Evolutionary conservation across 1,284 basidiomycete genomes (phyloP).

Genomic region (Acaromyces ingoldii): DNA sequence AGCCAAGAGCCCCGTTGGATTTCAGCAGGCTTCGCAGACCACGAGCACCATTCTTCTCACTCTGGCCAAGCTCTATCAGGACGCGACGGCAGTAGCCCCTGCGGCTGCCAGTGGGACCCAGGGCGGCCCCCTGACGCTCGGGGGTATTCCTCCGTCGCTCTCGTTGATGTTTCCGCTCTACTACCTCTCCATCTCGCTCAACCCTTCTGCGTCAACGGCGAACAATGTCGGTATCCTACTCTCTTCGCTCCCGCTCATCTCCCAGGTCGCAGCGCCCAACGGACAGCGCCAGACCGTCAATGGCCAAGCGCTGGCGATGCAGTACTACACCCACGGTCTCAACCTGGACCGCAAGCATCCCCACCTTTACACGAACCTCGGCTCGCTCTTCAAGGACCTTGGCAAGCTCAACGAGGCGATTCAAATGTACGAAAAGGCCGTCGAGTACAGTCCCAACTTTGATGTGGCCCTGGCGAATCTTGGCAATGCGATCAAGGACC

Average conservation of each 20-base stretch:
- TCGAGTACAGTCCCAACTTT: constrained; percentile 59
- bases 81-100: constrained; percentile 38
- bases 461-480: constrained; percentile 63
- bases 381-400: constrained; percentile 62
- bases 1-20: background rate
- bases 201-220: constrained; percentile 59
- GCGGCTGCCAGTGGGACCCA: constrained; percentile 7
- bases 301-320: constrained; percentile 55
- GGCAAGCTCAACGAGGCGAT: constrained; percentile 59
- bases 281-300: constrained; percentile 48
- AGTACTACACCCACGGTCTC: constrained; percentile 60
- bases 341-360: constrained; percentile 60
- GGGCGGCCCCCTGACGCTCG: constrained; percentile 27
- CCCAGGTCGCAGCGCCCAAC: constrained; percentile 34
- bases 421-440: constrained; percentile 58
- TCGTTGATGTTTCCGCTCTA: constrained; percentile 59
- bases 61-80: constrained; percentile 60
- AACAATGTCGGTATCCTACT: constrained; percentile 64
- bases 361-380: constrained; percentile 62
- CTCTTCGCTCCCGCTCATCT: constrained; percentile 54
- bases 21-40: constrained; percentile 51
- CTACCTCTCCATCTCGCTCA: constrained; percentile 60
- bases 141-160: constrained; percentile 55
- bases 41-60: constrained; percentile 60
- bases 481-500: constrained; percentile 58